Percentiles rank a stretch among this genome's conserved stretches.
phyloP scores from a whole-genome alignment of 768 basidiomycete genomes.

The Suillus subalutaceus region DNA sequence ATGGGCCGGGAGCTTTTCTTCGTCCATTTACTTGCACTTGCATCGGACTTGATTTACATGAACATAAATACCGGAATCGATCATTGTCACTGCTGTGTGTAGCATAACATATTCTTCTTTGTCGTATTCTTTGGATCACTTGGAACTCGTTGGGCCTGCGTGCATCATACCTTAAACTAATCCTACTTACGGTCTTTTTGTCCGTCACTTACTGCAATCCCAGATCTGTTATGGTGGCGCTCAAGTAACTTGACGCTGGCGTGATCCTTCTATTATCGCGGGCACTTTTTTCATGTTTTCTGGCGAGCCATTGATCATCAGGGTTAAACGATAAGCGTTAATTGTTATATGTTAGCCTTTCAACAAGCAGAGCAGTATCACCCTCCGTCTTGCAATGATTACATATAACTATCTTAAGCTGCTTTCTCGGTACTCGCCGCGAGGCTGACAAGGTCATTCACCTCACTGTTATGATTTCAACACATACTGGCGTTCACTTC shows the following conservation, averaged over 20 bases:
- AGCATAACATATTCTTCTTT: not conserved
- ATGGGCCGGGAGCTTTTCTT: conserved; percentile 3
- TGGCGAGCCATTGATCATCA: no score
- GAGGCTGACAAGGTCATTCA: no score
- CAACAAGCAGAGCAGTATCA: no score
- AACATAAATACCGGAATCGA: not conserved
- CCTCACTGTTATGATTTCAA: not conserved
- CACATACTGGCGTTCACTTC: not conserved
- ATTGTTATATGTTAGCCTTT: no score
- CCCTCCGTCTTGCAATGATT: no score
- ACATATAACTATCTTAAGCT: no score
- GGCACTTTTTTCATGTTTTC: no score
- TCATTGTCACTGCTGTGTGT: not conserved
- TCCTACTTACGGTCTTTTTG: not conserved
- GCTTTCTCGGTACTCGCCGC: no score
- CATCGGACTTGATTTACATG: conserved; percentile 6
- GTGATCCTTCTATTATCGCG: not conserved
- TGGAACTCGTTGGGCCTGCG: not conserved
- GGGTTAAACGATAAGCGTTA: no score
- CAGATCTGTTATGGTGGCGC: not conserved
- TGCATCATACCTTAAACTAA: not conserved
- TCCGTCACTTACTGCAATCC: not conserved
- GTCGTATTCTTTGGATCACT: not conserved
- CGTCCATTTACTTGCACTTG: conserved; percentile 16
- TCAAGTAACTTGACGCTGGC: not conserved